Conservation (phyloP, 345 rosid genomes). For the Adansonia digitata region DNA sequence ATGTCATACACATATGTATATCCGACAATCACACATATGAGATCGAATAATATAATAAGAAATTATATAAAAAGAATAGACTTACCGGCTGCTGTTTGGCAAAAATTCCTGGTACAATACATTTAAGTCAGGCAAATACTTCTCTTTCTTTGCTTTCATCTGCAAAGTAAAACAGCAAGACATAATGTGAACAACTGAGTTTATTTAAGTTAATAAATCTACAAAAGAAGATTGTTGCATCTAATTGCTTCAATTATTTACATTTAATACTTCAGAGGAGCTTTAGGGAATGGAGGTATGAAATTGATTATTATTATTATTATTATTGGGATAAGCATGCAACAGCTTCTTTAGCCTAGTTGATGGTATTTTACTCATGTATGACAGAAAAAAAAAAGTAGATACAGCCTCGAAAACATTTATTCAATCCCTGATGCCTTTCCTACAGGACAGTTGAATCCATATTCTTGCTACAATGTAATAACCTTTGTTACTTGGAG, state of each 20-base stretch:
- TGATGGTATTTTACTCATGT: background rate
- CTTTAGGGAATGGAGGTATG: background rate
- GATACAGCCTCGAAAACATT: background rate
- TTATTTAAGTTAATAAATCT: background rate
- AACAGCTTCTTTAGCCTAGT: conserved; percentile 15
- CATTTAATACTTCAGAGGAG: background rate
- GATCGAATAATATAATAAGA: too few relatives aligned
- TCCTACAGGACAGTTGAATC: too few relatives aligned
- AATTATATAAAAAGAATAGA: background rate
- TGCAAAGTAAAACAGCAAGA: conserved; percentile 7
- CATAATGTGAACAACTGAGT: background rate
- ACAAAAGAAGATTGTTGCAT: background rate
- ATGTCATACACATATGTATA: too few relatives aligned
- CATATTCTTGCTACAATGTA: too few relatives aligned
- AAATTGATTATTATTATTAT: background rate
- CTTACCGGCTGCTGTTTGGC: conserved; percentile 31
- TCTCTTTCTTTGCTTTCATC: conserved; percentile 25
- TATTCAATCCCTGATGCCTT: background rate
- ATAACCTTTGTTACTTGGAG: too few relatives aligned
- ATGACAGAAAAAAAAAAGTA: background rate
- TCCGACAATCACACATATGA: too few relatives aligned
- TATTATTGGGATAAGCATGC: conserved; percentile 13
- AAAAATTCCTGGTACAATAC: conserved; percentile 20
- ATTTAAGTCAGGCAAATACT: conserved; percentile 25
- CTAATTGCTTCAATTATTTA: background rate